Conservation (phyloP, 2,329 filamentous ascomycete species). For the Raffaelea albimanens region DNA sequence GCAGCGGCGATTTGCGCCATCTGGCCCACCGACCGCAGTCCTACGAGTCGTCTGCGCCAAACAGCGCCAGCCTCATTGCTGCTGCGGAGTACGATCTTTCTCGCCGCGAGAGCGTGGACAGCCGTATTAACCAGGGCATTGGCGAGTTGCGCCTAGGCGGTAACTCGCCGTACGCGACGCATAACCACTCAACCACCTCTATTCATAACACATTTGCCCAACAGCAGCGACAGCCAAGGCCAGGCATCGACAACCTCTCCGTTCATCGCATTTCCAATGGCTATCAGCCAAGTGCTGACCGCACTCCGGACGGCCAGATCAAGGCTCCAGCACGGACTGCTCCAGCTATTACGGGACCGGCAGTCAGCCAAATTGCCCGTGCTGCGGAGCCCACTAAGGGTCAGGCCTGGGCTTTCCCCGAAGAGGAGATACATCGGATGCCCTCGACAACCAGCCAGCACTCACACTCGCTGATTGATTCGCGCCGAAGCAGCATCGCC, state of each 20-base stretch:
- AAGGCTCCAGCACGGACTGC: slow-evolving; percentile 56
- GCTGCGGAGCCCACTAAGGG: slow-evolving; percentile 74
- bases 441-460: slow-evolving; percentile 31
- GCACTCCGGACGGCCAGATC: slow-evolving; percentile 40
- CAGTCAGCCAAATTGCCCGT: slow-evolving; percentile 53
- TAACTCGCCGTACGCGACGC: slow-evolving; percentile 63
- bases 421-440: slow-evolving; percentile 52
- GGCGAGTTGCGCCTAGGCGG: slow-evolving; percentile 60
- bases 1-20: slow-evolving; percentile 31
- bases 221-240: slow-evolving; percentile 53
- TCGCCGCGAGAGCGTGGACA: slow-evolving; percentile 70
- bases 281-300: slow-evolving; percentile 51
- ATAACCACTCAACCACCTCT: slow-evolving; percentile 68
- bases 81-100: slow-evolving; percentile 27
- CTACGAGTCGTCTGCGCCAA: slow-evolving; percentile 25
- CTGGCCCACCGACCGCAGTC: slow-evolving; percentile 31
- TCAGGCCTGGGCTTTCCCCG: slow-evolving; percentile 76
- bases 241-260: slow-evolving; percentile 40
- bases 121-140: slow-evolving; percentile 64
- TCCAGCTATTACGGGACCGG: slow-evolving; percentile 66
- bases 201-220: slow-evolving; percentile 56
- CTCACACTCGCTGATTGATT: slow-evolving; percentile 44
- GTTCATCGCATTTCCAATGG: slow-evolving; percentile 55
- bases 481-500: slow-evolving; percentile 65
- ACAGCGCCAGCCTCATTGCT: slow-evolving; percentile 14